These are phyloP conservation scores for Pichia sp. DNA, from an alignment of 1,139 yeast species.

Conservation along the genomic window DNA sequence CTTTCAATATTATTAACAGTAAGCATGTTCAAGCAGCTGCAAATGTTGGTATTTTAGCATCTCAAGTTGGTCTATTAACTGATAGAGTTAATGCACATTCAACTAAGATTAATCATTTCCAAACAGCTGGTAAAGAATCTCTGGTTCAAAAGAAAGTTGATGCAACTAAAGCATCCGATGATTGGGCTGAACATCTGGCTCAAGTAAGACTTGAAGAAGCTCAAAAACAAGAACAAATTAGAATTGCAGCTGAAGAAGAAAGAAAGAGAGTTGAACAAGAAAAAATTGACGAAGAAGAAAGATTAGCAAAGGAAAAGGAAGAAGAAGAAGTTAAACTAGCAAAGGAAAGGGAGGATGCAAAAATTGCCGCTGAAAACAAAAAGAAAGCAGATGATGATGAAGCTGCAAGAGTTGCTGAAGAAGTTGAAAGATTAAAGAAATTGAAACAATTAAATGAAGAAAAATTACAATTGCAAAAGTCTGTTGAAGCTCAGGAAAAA, in stretches of 20 bases:
- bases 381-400: constrained; percentile 12
- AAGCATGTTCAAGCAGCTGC: constrained; percentile 36
- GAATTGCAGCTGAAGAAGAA: constrained; percentile 39
- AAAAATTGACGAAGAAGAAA: constrained; percentile 30
- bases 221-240: constrained; percentile 43
- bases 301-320: constrained; percentile 18
- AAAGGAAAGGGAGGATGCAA: constrained; percentile 14
- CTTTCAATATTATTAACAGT: constrained; percentile 32
- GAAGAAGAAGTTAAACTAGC: constrained; percentile 29
- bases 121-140: constrained; percentile 34
- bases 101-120: constrained; percentile 37
- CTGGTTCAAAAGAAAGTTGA: constrained; percentile 35
- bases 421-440: constrained; percentile 7
- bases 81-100: constrained; percentile 41
- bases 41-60: constrained; percentile 35
- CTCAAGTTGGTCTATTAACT: constrained; percentile 42
- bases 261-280: constrained; percentile 37
- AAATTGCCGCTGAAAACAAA: constrained; percentile 11
- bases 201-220: constrained; percentile 39
- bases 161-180: constrained; percentile 37
- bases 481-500: constrained; percentile 3
- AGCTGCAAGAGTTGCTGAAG: constrained; percentile 8
- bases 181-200: constrained; percentile 42
- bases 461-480: constrained; percentile 6
- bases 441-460: constrained; percentile 5